Evolutionary conservation across 2,329 filamentous ascomycete species (phyloP), one percentile per base, ranked within the genome.

Genomic region (Exophiala sp.): DNA sequence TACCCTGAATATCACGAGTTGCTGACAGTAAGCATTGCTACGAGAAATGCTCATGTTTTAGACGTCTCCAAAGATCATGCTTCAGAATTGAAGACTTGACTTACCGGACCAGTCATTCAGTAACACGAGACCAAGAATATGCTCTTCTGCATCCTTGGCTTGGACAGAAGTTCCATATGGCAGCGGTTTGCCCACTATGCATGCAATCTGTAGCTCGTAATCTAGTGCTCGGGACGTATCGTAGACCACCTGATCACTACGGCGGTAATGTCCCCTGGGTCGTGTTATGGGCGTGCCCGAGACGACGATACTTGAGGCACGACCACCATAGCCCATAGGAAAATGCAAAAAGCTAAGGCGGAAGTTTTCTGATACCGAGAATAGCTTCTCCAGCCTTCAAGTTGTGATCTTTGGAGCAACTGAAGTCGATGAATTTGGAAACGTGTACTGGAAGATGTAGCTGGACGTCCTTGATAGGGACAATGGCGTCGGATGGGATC

Each of bases 61-160:
- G 33, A 9, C 33, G 33, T 9, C n/a, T n/a, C 2, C n/a, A n/a
- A 35, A 35, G 33, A 35, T 35, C 33, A 35, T 9, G 8, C 33
- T 35, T 35, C 33, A 35, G 33, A 35, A 2, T 35, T n/a, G 33
- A 35, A 2, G 33, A 35, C 2, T 40, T 16, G 7, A 40, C 39
- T 2, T 41, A 41, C 49, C 55, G 16, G 49, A 57, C 60, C 60
- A 62, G 48, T 62, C 60, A 24, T 62, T 62, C 12, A 62, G 62
- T 35, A 86, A 66, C 0, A 83, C 77, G n/a, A 84, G 71, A 0
- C 83, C 83, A 64, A 86, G 85, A 12, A 85, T 81, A 59, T 85
- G 79, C 0, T 81, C 73, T 12, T 71, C 68, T 0, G 74, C 74
- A 5, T 76, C 65, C 12, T 63, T 63, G n/a, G 76, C 72, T 70